Evolutionary conservation across 768 basidiomycete species (phyloP).

Genomic region (Phanerochaete sordida): DNA sequence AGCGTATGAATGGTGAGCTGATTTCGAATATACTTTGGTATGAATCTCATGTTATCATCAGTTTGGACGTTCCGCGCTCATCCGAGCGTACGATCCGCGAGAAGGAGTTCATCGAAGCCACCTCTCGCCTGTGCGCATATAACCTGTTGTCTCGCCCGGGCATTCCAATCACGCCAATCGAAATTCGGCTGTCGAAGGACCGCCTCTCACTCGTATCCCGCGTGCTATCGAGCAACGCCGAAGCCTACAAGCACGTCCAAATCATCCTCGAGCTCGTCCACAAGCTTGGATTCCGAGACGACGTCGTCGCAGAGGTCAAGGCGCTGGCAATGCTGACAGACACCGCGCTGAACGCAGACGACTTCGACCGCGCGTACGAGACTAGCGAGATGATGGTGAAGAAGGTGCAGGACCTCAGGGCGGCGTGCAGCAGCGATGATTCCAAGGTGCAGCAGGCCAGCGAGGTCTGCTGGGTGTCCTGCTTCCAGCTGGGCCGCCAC

Average conservation of each 20-base stretch:
- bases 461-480: slow-evolving; percentile 88
- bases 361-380: slow-evolving; percentile 72
- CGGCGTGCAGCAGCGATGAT: slow-evolving; percentile 31
- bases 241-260: slow-evolving; percentile 89
- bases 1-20: slow-evolving; percentile 86
- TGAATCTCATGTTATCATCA: slow-evolving; percentile 26
- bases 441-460: slow-evolving; percentile 52
- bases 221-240: slow-evolving; percentile 78
- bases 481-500: slow-evolving; percentile 84
- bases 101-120: slow-evolving; percentile 95
- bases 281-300: slow-evolving; percentile 79
- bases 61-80: slow-evolving; percentile 68
- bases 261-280: slow-evolving; percentile 86
- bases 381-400: slow-evolving; percentile 70
- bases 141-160: slow-evolving; percentile 74
- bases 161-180: slow-evolving; percentile 81
- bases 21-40: not conserved
- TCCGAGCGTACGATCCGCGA: slow-evolving; percentile 65
- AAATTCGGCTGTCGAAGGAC: slow-evolving; percentile 90
- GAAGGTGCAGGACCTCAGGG: slow-evolving; percentile 48
- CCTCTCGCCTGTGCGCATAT: slow-evolving; percentile 92
- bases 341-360: slow-evolving; percentile 78
- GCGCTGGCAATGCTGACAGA: slow-evolving; percentile 89
- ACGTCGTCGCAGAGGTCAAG: slow-evolving; percentile 75
- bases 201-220: slow-evolving; percentile 83